Percentiles rank a stretch among this genome's conserved stretches.
These are phyloP conservation scores for Actinomortierella ambigua DNA, from an alignment of 371 early-diverging fungal genomes.

Conservation along the genomic window DNA sequence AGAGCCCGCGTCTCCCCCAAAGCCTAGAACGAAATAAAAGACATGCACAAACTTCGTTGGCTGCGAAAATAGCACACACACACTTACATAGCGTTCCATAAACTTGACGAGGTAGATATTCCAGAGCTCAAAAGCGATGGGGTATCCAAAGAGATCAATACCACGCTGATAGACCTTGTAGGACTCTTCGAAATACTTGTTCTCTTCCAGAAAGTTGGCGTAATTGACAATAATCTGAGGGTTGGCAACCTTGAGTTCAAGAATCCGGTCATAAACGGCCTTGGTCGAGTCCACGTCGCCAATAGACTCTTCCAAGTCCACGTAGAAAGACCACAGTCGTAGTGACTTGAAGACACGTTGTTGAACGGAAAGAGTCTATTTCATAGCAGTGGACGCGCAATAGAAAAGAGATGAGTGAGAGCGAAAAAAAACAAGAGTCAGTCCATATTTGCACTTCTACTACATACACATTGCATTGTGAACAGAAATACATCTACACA, in stretches of 20 bases:
- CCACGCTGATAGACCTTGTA: conserved; percentile 97
- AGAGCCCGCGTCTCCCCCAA: no score
- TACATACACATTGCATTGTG: not conserved
- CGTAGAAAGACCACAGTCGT: conserved; percentile 92
- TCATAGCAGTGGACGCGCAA: not conserved
- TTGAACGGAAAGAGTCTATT: conserved; percentile 70
- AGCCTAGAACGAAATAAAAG: no score
- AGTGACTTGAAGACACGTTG: conserved; percentile 89
- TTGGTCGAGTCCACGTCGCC: conserved; percentile 85
- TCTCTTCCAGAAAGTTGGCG: conserved; percentile 88
- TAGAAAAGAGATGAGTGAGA: conserved; percentile 4
- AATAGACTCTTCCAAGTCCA: conserved; percentile 94
- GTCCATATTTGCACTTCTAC: not conserved
- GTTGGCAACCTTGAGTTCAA: conserved; percentile 94
- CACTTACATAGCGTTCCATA: conserved; percentile 77
- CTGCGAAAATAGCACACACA: not conserved
- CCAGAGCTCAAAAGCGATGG: conserved; percentile 97
- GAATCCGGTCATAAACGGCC: conserved; percentile 88
- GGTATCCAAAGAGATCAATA: conserved; percentile 93
- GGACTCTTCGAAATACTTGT: conserved; percentile 91
- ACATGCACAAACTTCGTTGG: not conserved
- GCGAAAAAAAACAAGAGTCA: not conserved
- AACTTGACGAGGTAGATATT: conserved; percentile 92
- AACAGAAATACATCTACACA: not conserved
- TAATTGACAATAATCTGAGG: conserved; percentile 96